These are phyloP conservation scores for Pulicaria dysenterica DNA, from an alignment of 129 eudicot genomes.

Conservation along the genomic window DNA sequence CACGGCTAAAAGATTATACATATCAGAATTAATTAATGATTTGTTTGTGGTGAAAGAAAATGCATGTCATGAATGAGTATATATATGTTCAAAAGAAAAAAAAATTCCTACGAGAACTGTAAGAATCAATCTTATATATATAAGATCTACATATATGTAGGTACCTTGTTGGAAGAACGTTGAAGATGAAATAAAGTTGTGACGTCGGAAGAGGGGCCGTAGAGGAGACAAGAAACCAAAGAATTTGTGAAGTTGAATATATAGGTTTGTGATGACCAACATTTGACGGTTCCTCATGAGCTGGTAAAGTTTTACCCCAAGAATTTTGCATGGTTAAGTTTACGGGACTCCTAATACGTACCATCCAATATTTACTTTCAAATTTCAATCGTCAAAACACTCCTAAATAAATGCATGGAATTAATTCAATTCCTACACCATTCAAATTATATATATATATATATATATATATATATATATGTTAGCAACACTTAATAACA, in stretches of 20 bases:
- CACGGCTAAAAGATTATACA: too few relatives aligned
- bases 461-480: too few relatives aligned
- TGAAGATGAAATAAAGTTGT: slow-evolving; percentile 18
- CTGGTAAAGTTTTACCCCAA: background rate
- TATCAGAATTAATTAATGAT: too few relatives aligned
- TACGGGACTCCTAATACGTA: background rate
- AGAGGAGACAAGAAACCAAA: slow-evolving; percentile 35
- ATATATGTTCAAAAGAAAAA: too few relatives aligned
- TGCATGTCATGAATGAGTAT: too few relatives aligned
- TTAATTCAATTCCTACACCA: background rate
- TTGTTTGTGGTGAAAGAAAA: too few relatives aligned
- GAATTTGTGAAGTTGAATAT: background rate
- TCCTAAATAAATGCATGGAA: slow-evolving; percentile 4
- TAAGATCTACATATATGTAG: too few relatives aligned
- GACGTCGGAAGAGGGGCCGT: slow-evolving; percentile 33
- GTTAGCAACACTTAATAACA: too few relatives aligned
- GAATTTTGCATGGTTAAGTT: background rate
- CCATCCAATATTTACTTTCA: slow-evolving; percentile 6
- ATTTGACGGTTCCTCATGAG: slow-evolving; percentile 11
- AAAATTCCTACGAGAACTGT: too few relatives aligned
- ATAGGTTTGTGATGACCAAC: slow-evolving; percentile 15
- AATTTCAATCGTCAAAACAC: background rate
- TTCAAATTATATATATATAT: too few relatives aligned
- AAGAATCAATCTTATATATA: too few relatives aligned
- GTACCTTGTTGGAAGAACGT: slow-evolving; percentile 35